Base-by-base conservation (phyloP, 2,329 filamentous ascomycete species). In the Orbilia javanica region DNA sequence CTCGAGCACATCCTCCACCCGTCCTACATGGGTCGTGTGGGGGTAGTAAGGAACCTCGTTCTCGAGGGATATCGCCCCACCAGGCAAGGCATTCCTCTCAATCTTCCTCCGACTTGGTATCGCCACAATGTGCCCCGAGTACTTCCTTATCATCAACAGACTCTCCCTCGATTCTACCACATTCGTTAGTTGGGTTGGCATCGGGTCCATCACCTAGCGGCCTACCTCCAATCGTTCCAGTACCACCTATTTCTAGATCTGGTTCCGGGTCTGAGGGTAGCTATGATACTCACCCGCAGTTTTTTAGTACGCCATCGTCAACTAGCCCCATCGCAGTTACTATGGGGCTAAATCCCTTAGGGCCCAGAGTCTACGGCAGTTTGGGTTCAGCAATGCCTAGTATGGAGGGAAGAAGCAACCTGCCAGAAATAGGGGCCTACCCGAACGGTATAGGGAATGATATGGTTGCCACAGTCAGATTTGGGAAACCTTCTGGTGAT, bases 381-480 rank as follows among this genome's bases (percentile, higher is more conserved):
- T 22, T 77, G 20, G 71, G 63, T 29, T 2, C 73, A 10, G 71
- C 15, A 20, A 77, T 77, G 60, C 52, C 67, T 18, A 62, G 72
- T 39, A 53, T 67, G 20, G 74, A 78, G 8, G 74, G 72, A 31
- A 65, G 31, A 25, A 67, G 67, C 25, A 67, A 31, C 22, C 10
- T 27, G 1, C 63, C 62, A 11, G 67, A 78, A 34, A 13, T 50
- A 15, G 67, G 53, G 13, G 64, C 34, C 60, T 39, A 18, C 42
- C 27, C 27, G 7, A 67, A 53, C 34, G 57, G 52, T 29, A 22
- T 63, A 20, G 48, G 44, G n/a, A 55, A 57, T 7, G 74, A 78
- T 57, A 70, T 68, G 62, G 74, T 78, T 25, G 71, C 74, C n/a
- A 78, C 74, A 5, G 74, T 78, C 62, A 78, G 74, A 18, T 78